Percentiles rank a stretch among this genome's conserved stretches.
phyloP scores from a whole-genome alignment of 2,329 filamentous ascomycete species.

The Monascus ruber region DNA sequence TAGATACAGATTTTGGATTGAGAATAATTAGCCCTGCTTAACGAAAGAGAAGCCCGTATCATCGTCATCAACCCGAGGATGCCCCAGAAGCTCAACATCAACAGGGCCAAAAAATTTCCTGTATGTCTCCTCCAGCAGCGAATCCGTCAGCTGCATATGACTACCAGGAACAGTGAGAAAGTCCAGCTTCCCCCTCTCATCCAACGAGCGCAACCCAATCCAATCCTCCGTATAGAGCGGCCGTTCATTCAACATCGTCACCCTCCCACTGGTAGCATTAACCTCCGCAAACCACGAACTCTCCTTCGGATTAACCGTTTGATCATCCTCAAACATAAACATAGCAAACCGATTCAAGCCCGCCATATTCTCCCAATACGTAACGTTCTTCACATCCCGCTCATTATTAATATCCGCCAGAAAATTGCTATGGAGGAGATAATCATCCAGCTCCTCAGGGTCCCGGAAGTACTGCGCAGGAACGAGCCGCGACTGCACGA shows the following conservation, averaged over 20 bases:
- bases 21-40: conserved; percentile 1
- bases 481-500: conserved; percentile 69
- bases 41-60: conserved; percentile 2
- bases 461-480: conserved; percentile 93
- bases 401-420: conserved; percentile 97
- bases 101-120: conserved; percentile 34
- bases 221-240: conserved; percentile 81
- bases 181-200: conserved; percentile 64
- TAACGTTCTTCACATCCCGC: conserved; percentile 57
- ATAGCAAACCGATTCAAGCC: conserved; percentile 68
- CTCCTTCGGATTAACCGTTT: conserved; percentile 79
- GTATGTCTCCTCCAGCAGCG: conserved; percentile 56
- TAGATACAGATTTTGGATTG: too few species aligned
- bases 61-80: background rate
- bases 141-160: conserved; percentile 70
- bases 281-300: conserved; percentile 84
- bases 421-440: conserved; percentile 74
- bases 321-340: conserved; percentile 81
- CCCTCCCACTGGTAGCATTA: conserved; percentile 51
- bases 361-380: conserved; percentile 61
- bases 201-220: conserved; percentile 71
- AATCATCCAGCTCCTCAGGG: conserved; percentile 54
- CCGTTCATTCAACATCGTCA: conserved; percentile 57
- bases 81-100: conserved; percentile 4
- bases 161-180: conserved; percentile 63